phyloP scores from a whole-genome alignment of 805 yeast genomes.

The Metschnikowia sp. region DNA sequence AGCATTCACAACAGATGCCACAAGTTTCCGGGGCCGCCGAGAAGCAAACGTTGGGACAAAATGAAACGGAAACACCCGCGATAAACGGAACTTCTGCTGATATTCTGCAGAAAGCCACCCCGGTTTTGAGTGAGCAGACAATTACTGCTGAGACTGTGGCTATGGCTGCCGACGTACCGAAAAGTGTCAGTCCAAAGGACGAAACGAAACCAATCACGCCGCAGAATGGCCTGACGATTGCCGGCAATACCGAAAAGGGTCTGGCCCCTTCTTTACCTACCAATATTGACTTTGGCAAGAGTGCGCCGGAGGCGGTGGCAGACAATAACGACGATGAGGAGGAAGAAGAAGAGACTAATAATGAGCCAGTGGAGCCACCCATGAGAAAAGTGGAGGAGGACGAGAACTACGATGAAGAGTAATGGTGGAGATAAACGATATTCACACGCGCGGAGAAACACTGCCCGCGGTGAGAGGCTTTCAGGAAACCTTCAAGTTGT shows the following conservation, averaged over 20 bases:
- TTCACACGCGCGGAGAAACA: too few species aligned
- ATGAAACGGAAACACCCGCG: neutral
- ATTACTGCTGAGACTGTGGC: neutral
- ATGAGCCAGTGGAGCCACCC: conserved; percentile 41
- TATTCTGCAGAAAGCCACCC: neutral
- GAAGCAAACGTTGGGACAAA: neutral
- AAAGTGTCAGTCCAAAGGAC: conserved; percentile 5
- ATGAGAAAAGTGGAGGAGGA: conserved; percentile 45
- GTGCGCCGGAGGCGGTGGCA: conserved; percentile 7
- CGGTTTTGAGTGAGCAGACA: too few species aligned
- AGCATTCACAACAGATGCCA: neutral
- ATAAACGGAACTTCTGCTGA: neutral
- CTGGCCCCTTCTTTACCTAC: conserved; percentile 20
- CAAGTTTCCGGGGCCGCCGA: neutral
- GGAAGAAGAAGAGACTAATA: conserved; percentile 23
- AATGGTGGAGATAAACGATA: neutral
- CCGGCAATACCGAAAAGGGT: neutral
- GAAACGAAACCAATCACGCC: conserved; percentile 1
- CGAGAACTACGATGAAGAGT: conserved; percentile 45
- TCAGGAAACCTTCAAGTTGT: too few species aligned
- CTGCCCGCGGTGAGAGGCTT: too few species aligned
- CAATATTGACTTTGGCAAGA: conserved; percentile 11
- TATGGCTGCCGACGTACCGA: neutral
- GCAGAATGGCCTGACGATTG: neutral
- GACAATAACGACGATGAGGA: conserved; percentile 24